Conservation (phyloP, 192 early-diverging fungal species). For the Diversispora epigaea region DNA sequence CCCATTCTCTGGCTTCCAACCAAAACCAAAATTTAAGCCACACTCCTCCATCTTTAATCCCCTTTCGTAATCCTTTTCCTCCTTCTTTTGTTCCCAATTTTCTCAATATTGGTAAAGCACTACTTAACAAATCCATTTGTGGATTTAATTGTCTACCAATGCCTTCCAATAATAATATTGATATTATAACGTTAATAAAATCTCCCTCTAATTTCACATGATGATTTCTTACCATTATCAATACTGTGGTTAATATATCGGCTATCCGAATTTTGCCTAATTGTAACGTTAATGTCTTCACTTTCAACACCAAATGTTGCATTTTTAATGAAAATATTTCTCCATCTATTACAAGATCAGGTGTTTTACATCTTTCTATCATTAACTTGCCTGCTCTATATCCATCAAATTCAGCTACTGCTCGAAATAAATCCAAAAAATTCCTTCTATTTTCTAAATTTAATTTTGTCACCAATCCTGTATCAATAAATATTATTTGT, state of each 20-base stretch:
- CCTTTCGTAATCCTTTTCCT: constrained; percentile 45
- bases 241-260: constrained; percentile 77
- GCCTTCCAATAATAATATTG: constrained; percentile 91
- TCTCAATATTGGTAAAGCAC: constrained; percentile 70
- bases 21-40: constrained; percentile 66
- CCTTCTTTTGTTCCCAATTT: constrained; percentile 55
- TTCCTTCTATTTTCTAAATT: constrained; percentile 73
- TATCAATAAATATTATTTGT: constrained; percentile 83
- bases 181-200: constrained; percentile 90
- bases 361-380: constrained; percentile 80
- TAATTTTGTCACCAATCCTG: constrained; percentile 83
- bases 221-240: constrained; percentile 85
- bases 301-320: constrained; percentile 68
- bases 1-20: constrained; percentile 59
- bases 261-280: constrained; percentile 80
- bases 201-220: constrained; percentile 93
- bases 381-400: constrained; percentile 77
- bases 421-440: constrained; percentile 89
- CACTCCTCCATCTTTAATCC: constrained; percentile 44
- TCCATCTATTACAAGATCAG: constrained; percentile 66
- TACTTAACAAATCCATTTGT: constrained; percentile 85
- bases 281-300: constrained; percentile 70
- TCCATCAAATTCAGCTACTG: constrained; percentile 87
- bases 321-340: constrained; percentile 84
- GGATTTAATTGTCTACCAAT: constrained; percentile 91